These are phyloP conservation scores for Fusarium penzigii DNA, from an alignment of 2,329 filamentous ascomycete species.

Conservation along the genomic window DNA sequence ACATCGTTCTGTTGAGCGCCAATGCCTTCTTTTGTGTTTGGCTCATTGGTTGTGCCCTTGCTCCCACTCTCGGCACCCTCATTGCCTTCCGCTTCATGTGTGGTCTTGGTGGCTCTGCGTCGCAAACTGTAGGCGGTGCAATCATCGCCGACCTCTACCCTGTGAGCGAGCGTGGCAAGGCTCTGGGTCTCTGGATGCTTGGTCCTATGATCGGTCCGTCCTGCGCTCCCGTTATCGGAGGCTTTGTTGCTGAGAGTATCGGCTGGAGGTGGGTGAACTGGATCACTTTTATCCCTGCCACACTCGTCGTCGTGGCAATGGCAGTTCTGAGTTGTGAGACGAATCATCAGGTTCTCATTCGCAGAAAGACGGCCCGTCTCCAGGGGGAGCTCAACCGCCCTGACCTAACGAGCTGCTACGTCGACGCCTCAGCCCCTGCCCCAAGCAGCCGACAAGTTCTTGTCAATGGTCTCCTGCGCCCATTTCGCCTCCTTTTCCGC, in stretches of 20 bases:
- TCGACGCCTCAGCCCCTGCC: constrained; percentile 30
- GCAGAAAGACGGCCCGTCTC: constrained; percentile 48
- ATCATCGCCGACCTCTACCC: constrained; percentile 57
- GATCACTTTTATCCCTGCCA: constrained; percentile 51
- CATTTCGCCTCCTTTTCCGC: constrained; percentile 51
- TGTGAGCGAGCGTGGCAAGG: constrained; percentile 46
- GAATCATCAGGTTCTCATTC: constrained; percentile 48
- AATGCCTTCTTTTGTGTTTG: constrained; percentile 64
- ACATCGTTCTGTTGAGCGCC: constrained; percentile 55
- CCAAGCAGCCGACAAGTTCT: constrained; percentile 26
- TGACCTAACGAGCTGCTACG: constrained; percentile 47
- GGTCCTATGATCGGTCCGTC: constrained; percentile 61
- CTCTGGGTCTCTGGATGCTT: constrained; percentile 53
- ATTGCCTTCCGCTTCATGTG: constrained; percentile 61
- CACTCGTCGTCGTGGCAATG: constrained; percentile 26
- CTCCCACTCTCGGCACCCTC: constrained; percentile 53
- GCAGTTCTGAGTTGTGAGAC: constrained; percentile 41
- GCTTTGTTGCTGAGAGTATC: constrained; percentile 49
- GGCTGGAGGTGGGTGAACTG: constrained; percentile 56
- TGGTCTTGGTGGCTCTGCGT: constrained; percentile 58
- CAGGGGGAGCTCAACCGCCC: constrained; percentile 45
- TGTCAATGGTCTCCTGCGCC: constrained; percentile 54
- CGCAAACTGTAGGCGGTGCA: constrained; percentile 55
- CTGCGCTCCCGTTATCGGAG: constrained; percentile 49
- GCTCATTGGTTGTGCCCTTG: constrained; percentile 65